A percentile compares a stretch with the other conserved stretches of the same genome.
These are phyloP conservation scores for Reticulomyxa filosa DNA, from an alignment of 78 protist genomes.

Conservation along the genomic window DNA sequence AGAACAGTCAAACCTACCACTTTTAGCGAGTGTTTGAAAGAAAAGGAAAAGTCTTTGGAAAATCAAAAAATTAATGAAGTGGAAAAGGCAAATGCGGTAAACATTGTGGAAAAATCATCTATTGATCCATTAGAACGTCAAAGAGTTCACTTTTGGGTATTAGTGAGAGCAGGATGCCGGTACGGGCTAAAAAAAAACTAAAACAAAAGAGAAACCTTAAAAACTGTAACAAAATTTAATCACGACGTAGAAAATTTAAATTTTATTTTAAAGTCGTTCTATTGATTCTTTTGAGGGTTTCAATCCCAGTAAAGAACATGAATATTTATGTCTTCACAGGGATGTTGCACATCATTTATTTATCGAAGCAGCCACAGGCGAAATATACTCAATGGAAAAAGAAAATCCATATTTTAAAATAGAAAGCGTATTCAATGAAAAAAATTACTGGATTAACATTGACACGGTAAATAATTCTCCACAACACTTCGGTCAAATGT, in stretches of 20 bases:
- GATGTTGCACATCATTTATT: too few species aligned
- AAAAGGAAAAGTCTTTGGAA: not conserved
- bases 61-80: not conserved
- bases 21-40: not conserved
- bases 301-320: too few species aligned
- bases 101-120: not conserved
- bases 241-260: too few species aligned
- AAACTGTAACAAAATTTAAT: too few species aligned
- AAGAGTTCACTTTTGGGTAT: not conserved
- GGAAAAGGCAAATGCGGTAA: not conserved
- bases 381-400: not conserved
- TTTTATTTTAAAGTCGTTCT: too few species aligned
- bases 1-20: not conserved
- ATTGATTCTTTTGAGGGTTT: too few species aligned
- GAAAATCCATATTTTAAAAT: not conserved
- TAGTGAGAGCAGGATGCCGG: not conserved
- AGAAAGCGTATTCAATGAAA: slow-evolving; percentile 1
- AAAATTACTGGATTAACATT: not conserved
- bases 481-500: too few species aligned
- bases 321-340: too few species aligned
- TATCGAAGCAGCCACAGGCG: slow-evolving; percentile 2
- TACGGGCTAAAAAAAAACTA: not conserved
- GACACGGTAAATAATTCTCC: too few species aligned
- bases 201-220: too few species aligned
- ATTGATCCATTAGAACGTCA: not conserved